Conservation (phyloP, 345 rosid genomes). For the Eucalyptus microcorys region DNA sequence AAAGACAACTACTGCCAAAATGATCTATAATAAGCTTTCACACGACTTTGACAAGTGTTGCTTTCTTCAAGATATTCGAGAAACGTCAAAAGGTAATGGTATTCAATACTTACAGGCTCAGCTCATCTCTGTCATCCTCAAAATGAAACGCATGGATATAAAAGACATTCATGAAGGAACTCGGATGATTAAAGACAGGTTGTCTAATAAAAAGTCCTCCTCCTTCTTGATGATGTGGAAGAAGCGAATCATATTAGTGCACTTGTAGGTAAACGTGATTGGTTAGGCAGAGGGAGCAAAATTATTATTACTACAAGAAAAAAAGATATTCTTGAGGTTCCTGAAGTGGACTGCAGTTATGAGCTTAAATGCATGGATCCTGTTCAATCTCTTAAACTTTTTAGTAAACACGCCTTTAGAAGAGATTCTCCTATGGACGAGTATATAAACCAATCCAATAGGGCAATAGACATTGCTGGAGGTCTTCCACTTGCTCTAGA, state of each 20-base stretch:
- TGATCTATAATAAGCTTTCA: too few relatives aligned
- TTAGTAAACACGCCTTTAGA: too few relatives aligned
- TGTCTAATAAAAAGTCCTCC: background rate
- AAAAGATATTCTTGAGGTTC: accelerated
- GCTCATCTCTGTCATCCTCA: background rate
- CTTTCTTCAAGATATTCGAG: accelerated
- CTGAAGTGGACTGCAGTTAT: accelerated
- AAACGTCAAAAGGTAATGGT: accelerated
- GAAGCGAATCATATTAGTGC: accelerated
- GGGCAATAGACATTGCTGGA: accelerated
- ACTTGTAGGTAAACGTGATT: accelerated
- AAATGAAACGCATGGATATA: accelerated
- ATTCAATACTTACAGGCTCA: too few relatives aligned
- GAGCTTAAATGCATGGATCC: accelerated
- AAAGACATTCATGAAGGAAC: too few relatives aligned
- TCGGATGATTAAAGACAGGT: accelerated
- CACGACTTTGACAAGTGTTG: accelerated
- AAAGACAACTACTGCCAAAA: too few relatives aligned
- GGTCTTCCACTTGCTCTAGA: background rate
- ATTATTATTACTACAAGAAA: background rate
- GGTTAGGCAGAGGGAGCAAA: background rate
- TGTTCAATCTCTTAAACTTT: too few relatives aligned
- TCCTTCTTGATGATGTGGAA: background rate
- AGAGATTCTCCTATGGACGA: accelerated
- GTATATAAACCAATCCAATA: accelerated